Base-by-base conservation (phyloP, 2,329 filamentous ascomycete genomes). In the Drechmeria coniospora region DNA sequence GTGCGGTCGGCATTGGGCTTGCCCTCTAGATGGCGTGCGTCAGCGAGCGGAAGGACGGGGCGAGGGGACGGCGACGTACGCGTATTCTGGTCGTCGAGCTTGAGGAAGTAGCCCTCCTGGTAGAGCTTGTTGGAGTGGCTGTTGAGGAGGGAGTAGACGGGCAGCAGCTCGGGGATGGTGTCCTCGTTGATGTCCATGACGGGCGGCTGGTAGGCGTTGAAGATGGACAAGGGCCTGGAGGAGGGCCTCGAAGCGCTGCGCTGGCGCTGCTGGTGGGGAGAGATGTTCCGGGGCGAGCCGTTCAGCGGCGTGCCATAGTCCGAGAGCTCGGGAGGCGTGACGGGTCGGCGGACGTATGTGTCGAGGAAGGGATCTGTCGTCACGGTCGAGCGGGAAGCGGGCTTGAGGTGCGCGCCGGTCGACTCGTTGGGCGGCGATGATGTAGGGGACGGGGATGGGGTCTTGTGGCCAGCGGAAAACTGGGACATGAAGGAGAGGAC, bases 91-190 rank as follows among this genome's bases (percentile, higher is more conserved):
- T 98, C 90, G 51, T 94, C 87, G 26, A 98, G 62, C 56, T 95
- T 98, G 42, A 98, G 58, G 41, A 98, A 95, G 48, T 95, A 98
- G 21, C 90, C 90, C 57, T 98, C 90, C 42, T 94, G 86, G 51
- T 95, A 98, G 31, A 95, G 62, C 57, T 95, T 95, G 54, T 94
- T 94, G 32, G 74, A 78, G 52, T 98, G 90, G 54, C 79, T 90
- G 57, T 93, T 95, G 39, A 98, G 68, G 47, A 83, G 90, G 34
- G 73, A 81, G 54, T 95, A 95, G 44, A 95, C 86, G 37, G 86
- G 87, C 57, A 84, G 79, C 36, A 98, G 65, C 63, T 98, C 90
- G 21, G 90, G 84, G 36, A 90, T 74, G 17, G 82, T 92, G 48
- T 94, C 83, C 40, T 77, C 68, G 46, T 71, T 73, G 37, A 90